phyloP scores from a whole-genome alignment of 2,329 filamentous ascomycete species.

The Calonectria leucothoes region DNA sequence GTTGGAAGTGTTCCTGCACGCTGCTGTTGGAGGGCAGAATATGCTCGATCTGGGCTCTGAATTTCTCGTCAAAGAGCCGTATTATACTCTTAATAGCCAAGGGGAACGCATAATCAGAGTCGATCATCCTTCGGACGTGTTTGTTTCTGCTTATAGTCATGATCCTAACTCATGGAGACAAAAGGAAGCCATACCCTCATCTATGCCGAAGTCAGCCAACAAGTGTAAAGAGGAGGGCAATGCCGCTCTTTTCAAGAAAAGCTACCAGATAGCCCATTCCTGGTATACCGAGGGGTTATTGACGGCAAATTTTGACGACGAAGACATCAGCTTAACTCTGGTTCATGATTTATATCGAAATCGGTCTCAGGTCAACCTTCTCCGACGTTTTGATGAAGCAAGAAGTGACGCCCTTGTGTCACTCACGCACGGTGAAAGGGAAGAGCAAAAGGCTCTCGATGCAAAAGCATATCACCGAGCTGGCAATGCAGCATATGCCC shows the following conservation, averaged over 20 bases:
- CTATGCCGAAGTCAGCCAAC: slow-evolving; percentile 22
- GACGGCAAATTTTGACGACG: neutral
- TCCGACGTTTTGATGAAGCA: slow-evolving; percentile 46
- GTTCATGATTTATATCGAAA: slow-evolving; percentile 48
- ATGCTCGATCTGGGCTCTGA: slow-evolving; percentile 46
- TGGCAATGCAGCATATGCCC: slow-evolving; percentile 44
- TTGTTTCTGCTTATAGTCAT: slow-evolving; percentile 27
- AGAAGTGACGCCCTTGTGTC: slow-evolving; percentile 45
- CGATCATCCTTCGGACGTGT: slow-evolving; percentile 48
- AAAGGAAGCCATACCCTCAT: accelerated
- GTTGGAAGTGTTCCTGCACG: slow-evolving; percentile 49
- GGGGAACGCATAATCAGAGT: slow-evolving; percentile 54
- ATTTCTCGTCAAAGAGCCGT: slow-evolving; percentile 62
- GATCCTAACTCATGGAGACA: slow-evolving; percentile 33
- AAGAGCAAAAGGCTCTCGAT: slow-evolving; percentile 36
- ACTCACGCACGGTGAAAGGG: slow-evolving; percentile 31
- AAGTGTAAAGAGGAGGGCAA: slow-evolving; percentile 46
- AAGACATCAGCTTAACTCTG: slow-evolving; percentile 25
- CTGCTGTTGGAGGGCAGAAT: slow-evolving; percentile 46
- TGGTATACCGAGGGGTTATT: slow-evolving; percentile 45
- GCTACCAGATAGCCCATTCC: slow-evolving; percentile 32
- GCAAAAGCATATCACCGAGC: slow-evolving; percentile 48
- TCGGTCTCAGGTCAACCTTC: slow-evolving; percentile 45
- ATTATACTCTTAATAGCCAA: slow-evolving; percentile 55
- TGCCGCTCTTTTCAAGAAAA: slow-evolving; percentile 37